Percentiles rank a stretch among this genome's conserved stretches.
Conservation (phyloP, 73 alveolate genomes). For the Paramecium sonneborni region DNA sequence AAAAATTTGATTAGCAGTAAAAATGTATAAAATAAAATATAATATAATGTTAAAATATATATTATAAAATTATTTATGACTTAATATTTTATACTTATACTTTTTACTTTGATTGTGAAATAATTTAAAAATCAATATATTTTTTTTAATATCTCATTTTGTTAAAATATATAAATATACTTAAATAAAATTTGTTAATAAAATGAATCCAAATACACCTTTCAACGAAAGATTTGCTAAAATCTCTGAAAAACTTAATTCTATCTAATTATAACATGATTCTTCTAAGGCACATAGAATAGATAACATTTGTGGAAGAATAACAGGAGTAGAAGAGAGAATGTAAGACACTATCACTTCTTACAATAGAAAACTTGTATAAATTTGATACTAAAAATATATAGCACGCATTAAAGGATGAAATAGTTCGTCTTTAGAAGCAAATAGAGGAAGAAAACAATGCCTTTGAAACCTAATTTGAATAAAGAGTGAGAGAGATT, state of each 20-base stretch:
- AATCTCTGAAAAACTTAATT: slow-evolving; percentile 58
- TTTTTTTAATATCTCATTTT: neutral
- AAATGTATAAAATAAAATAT: too few species aligned
- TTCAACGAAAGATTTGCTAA: slow-evolving; percentile 64
- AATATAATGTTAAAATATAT: too few species aligned
- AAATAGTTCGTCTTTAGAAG: slow-evolving; percentile 58
- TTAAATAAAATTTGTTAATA: slow-evolving; percentile 48
- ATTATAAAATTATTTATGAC: too few species aligned
- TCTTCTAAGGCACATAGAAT: slow-evolving; percentile 63
- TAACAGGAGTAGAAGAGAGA: slow-evolving; percentile 56
- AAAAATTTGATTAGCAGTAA: too few species aligned
- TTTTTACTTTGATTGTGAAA: too few species aligned
- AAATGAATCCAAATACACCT: slow-evolving; percentile 62
- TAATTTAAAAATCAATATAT: too few species aligned
- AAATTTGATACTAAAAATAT: neutral
- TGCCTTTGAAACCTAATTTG: slow-evolving; percentile 59
- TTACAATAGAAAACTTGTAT: slow-evolving; percentile 33
- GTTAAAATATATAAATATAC: neutral
- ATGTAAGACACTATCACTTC: slow-evolving; percentile 52
- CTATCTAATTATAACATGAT: slow-evolving; percentile 52
- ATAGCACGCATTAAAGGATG: slow-evolving; percentile 59
- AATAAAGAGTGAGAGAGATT: slow-evolving; percentile 63
- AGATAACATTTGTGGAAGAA: slow-evolving; percentile 50
- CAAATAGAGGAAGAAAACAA: slow-evolving; percentile 60
- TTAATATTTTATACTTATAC: too few species aligned